A percentile compares a stretch with the other conserved stretches of the same genome.
Evolutionary conservation across 192 early-diverging fungal species (phyloP).

Genomic region (Geranomyces michiganensis): DNA sequence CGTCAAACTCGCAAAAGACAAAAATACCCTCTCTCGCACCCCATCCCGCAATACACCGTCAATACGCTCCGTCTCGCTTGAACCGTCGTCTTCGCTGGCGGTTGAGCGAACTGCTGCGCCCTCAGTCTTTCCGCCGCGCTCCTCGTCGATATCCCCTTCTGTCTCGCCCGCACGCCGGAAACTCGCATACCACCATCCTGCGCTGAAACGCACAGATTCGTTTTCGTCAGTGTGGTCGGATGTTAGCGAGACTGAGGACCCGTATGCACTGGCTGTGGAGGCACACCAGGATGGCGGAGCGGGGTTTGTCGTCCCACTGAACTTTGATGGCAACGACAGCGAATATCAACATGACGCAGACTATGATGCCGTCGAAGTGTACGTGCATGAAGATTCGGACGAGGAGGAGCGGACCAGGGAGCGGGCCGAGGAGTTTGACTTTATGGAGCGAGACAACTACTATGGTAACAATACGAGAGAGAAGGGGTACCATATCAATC

Average conservation of each 20-base stretch:
- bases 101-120: background rate
- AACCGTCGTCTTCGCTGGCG: no score
- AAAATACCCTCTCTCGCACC: no score
- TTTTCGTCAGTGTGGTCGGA: constrained; percentile 24
- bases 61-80: no score
- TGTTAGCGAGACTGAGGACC: background rate
- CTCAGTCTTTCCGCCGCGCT: background rate
- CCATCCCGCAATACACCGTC: no score
- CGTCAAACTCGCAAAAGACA: no score
- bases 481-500: no score
- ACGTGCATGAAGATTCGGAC: background rate
- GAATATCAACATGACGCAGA: no score
- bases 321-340: no score
- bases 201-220: constrained; percentile 22
- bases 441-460: background rate
- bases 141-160: background rate
- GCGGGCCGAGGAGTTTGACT: background rate
- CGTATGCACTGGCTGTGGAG: background rate
- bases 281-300: no score
- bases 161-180: constrained; percentile 3
- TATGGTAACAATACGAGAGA: no score
- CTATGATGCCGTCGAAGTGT: background rate
- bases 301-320: no score
- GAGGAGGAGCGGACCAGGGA: background rate
- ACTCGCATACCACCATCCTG: constrained; percentile 23